These are phyloP conservation scores for Penicillium brasilianum DNA, from an alignment of 2,329 filamentous ascomycete genomes.

Conservation along the genomic window DNA sequence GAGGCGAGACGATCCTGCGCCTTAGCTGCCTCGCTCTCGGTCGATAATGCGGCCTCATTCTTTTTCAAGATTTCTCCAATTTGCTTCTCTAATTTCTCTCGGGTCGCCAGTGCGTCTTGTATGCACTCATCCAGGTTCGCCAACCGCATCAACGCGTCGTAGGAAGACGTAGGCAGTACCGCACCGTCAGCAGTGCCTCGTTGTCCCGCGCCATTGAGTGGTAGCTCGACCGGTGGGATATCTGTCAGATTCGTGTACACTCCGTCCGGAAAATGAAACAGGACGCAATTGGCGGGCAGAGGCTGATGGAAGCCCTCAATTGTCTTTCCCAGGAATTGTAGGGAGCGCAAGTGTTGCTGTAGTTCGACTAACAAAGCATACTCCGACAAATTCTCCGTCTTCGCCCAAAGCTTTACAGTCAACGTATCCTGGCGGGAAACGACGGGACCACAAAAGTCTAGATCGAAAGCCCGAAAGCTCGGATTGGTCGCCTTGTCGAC, in stretches of 20 bases:
- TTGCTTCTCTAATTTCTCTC: slow-evolving; percentile 74
- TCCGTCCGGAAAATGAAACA: slow-evolving; percentile 86
- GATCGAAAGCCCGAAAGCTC: slow-evolving; percentile 83
- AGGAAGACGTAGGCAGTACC: slow-evolving; percentile 73
- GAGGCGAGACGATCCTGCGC: slow-evolving; percentile 48
- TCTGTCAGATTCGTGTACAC: slow-evolving; percentile 78
- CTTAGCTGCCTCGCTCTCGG: slow-evolving; percentile 41
- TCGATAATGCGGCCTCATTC: slow-evolving; percentile 40
- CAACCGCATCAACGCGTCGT: slow-evolving; percentile 84
- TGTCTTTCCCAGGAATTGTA: slow-evolving; percentile 78
- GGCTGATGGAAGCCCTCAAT: slow-evolving; percentile 69
- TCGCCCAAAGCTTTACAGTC: slow-evolving; percentile 76
- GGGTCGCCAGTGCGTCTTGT: slow-evolving; percentile 82
- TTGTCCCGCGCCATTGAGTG: slow-evolving; percentile 21
- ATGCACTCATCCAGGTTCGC: slow-evolving; percentile 89
- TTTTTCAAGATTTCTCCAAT: slow-evolving; percentile 64
- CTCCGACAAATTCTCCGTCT: slow-evolving; percentile 57
- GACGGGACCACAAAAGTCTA: slow-evolving; percentile 65
- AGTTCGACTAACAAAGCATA: slow-evolving; percentile 74
- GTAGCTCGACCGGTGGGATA: slow-evolving; percentile 56
- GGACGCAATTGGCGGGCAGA: slow-evolving; percentile 78
- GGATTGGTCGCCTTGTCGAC: slow-evolving; percentile 85
- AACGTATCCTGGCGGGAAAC: slow-evolving; percentile 70
- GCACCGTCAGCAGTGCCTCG: slow-evolving; percentile 50
- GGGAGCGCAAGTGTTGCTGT: slow-evolving; percentile 68